Base-by-base conservation (phyloP, 164 flowering plant genomes). In the Platanus orientalis region DNA sequence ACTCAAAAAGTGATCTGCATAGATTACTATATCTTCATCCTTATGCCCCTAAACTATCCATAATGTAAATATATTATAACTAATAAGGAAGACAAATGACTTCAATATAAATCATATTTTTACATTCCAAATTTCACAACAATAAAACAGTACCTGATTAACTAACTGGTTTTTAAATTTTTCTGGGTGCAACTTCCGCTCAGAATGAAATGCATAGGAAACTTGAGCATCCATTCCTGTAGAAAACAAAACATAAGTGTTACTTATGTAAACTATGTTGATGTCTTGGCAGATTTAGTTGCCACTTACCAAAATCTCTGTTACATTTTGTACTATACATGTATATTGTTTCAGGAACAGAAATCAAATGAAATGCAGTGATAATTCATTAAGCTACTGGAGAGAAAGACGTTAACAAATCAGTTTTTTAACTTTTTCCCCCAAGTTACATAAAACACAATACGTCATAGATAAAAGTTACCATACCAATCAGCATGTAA, bases 181-280 rank as follows among this genome's bases (percentile, higher is more conserved):
- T 73, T 91, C 98, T 55, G 98, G 98, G 71, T 94, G 83, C 68
- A 81, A 60, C 70, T 91, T 94, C 39, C 97, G 64, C 73, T 94
- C 97, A 42, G 95, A 69, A 78, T 94, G 98, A 84, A 94, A 94
- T 60, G 90, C 98, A 81, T 94, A 94, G 4, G 98, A 91, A 39
- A 94, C 83, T 79, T 91, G 96, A 53, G 98, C 98, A 87, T 94
- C 96, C 97, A 91, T 89, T 49, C 97, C 98, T 91, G 84, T 24
- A 60, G 1, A 62, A 7, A 30, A 62, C 40, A 45, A 19, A 30
- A 63, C 4, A 44, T 16, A 69, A 29, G 17, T 24, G 6, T 24
- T 32, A 13, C 27, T 27, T 10, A n/a, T 32, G 24, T 20, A 56
- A 59, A 52, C 28, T 53, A 27, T 36, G 5, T 11, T 50, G 13